Percentiles rank a stretch among this genome's conserved stretches.
Conservation (phyloP, 148 eudicot species). For the Fallopia convolvulus region DNA sequence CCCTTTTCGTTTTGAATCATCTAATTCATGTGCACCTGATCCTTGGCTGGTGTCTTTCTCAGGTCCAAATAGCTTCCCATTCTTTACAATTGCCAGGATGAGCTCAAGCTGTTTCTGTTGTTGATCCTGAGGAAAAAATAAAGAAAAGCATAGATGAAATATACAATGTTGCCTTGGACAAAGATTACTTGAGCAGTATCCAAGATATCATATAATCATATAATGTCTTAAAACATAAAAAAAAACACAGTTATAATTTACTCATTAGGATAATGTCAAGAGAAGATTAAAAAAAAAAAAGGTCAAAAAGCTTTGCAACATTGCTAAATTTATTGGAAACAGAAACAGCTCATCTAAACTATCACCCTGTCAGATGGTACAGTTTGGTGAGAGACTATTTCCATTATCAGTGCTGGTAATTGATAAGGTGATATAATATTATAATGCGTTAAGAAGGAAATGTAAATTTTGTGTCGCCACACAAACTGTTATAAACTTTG, state of each 20-base stretch:
- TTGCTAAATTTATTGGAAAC: not conserved
- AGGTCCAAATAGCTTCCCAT: conserved; percentile 47
- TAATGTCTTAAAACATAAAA: not conserved
- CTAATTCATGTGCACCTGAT: conserved; percentile 13
- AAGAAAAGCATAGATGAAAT: not conserved
- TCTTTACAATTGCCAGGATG: conserved; percentile 65
- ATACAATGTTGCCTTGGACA: not conserved
- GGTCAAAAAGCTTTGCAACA: not conserved
- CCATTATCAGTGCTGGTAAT: not conserved
- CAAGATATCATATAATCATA: not conserved
- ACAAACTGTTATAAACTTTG: too few species aligned
- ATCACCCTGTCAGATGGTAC: not conserved
- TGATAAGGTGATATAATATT: not conserved
- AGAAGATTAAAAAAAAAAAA: not conserved
- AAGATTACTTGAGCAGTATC: not conserved
- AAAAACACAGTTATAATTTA: not conserved
- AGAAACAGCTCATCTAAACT: not conserved
- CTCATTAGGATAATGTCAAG: not conserved
- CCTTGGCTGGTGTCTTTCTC: conserved; percentile 25
- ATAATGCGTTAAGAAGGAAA: not conserved
- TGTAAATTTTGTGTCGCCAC: not conserved
- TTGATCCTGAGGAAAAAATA: conserved; percentile 25
- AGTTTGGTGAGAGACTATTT: not conserved
- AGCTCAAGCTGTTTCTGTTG: conserved; percentile 89
- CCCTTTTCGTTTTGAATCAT: conserved; percentile 19